These are phyloP conservation scores for Chytriomyces sp. DNA, from an alignment of 192 early-diverging fungal species.

Conservation along the genomic window DNA sequence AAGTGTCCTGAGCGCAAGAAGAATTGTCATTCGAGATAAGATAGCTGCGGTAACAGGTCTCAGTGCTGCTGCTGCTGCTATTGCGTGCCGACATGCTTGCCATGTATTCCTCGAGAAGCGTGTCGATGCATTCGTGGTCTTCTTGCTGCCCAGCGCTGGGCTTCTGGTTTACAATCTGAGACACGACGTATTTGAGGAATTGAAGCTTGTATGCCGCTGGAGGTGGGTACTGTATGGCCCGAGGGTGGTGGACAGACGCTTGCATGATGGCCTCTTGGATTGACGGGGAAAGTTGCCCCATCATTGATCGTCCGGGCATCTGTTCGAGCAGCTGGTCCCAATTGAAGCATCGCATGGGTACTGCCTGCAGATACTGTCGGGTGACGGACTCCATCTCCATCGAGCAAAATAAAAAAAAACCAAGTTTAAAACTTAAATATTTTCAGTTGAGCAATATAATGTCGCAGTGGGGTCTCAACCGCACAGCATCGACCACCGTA, in stretches of 20 bases:
- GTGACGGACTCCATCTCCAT: background rate
- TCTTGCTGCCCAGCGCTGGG: background rate
- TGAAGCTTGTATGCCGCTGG: background rate
- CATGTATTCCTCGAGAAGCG: slow-evolving; percentile 22
- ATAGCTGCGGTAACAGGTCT: background rate
- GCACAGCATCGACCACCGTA: background rate
- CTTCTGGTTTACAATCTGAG: slow-evolving; percentile 3
- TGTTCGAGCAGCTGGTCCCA: no score
- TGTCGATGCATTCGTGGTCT: slow-evolving; percentile 19
- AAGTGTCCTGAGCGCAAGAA: background rate
- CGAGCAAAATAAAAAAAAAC: no score
- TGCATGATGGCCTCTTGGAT: background rate
- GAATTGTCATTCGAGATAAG: slow-evolving; percentile 3
- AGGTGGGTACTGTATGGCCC: slow-evolving; percentile 1
- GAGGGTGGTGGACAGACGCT: slow-evolving; percentile 15
- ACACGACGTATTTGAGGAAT: slow-evolving; percentile 25
- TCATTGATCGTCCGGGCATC: no score
- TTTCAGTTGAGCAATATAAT: background rate
- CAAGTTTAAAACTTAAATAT: no score
- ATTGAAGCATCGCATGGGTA: no score
- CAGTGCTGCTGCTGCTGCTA: background rate
- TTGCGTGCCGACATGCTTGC: background rate
- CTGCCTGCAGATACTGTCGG: slow-evolving; percentile 17
- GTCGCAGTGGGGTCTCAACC: slow-evolving; percentile 23
- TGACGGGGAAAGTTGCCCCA: background rate